Base-by-base conservation (phyloP, 2,329 filamentous ascomycete genomes). In the Fusarium sp. region DNA sequence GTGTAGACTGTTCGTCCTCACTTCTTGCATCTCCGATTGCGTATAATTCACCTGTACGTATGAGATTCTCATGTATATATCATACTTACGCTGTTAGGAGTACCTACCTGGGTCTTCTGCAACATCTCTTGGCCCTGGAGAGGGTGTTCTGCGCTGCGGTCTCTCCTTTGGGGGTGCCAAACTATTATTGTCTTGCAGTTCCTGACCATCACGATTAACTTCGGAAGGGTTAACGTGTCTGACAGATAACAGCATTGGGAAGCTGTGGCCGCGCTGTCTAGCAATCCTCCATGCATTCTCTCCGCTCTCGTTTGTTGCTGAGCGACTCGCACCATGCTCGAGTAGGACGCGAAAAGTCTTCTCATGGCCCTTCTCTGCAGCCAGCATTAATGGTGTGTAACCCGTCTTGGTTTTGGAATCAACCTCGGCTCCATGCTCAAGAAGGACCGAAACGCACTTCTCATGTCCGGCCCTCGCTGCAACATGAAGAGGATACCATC, bases 331-430 rank as follows among this genome's bases (percentile, higher is more conserved):
- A 18, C 30, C 30, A 24, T 58, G 20, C 4, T 45, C 38, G 5
- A 69, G 46, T 25, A 69, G 29, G 20, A 43, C 14, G 5, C 24
- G 44, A 20, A 60, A 12, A 9, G 52, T n/a, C 18, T 49, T 58
- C 25, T 46, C 43, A 16, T 67, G 15, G 1, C 63, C 62, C 12
- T 66, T 55, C 14, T 66, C 62, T 6, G 62, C 51, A 14, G 66
- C 57, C 42, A 68, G 34, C 62, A 68, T 68, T 2, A 68, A 22
- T 15, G 66, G 62, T n/a, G 66, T 68, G 44, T 53, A 63, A 6
- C 58, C 43, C 3, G 45, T 50, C 29, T 63, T 68, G 4, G 62
- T 65, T n/a, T 32, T 50, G 5, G 49, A 67, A 40, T 69, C 43
- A 22, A 57, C 44, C 10, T 67, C 45, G 4, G 63, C 63, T 1